Evolutionary conservation across 2,329 filamentous ascomycete species (phyloP).

Genomic region (Paracorniculantispora psalliotae): DNA sequence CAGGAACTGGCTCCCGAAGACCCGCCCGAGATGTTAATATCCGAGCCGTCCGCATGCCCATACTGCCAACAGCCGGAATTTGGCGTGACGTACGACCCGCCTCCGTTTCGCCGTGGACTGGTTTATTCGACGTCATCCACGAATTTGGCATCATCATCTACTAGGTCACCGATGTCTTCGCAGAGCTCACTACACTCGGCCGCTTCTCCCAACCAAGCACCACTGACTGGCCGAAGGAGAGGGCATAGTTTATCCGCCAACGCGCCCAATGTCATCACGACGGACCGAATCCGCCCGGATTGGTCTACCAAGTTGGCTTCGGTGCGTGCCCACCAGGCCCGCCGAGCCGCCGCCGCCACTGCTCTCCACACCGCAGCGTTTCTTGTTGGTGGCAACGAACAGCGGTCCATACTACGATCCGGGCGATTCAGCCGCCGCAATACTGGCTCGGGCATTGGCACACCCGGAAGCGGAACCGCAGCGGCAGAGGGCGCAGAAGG

Average conservation of each 20-base stretch:
- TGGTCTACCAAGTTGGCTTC: conserved; percentile 87
- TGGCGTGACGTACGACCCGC: conserved; percentile 89
- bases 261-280: conserved; percentile 83
- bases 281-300: conserved; percentile 86
- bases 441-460: conserved; percentile 27
- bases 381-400: conserved; percentile 64
- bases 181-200: conserved; percentile 70
- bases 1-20: conserved; percentile 42
- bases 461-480: conserved; percentile 22
- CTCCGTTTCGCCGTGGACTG: conserved; percentile 81
- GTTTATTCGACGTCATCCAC: conserved; percentile 54
- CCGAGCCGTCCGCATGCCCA: conserved; percentile 85
- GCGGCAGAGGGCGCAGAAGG: conserved; percentile 19
- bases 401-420: conserved; percentile 40
- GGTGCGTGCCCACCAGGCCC: conserved; percentile 77
- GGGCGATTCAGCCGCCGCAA: conserved; percentile 55
- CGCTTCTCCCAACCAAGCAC: conserved; percentile 36
- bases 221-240: conserved; percentile 38
- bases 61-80: conserved; percentile 96
- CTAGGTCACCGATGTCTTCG: conserved; percentile 70
- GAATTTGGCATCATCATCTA: conserved; percentile 34
- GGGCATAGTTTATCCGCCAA: conserved; percentile 69
- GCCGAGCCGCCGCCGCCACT: conserved; percentile 86
- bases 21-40: conserved; percentile 65
- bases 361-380: conserved; percentile 94